Percentiles rank a stretch among this genome's conserved stretches.
These are phyloP conservation scores for Euphrasia arctica DNA, from an alignment of 305 asterid genomes.

Conservation along the genomic window DNA sequence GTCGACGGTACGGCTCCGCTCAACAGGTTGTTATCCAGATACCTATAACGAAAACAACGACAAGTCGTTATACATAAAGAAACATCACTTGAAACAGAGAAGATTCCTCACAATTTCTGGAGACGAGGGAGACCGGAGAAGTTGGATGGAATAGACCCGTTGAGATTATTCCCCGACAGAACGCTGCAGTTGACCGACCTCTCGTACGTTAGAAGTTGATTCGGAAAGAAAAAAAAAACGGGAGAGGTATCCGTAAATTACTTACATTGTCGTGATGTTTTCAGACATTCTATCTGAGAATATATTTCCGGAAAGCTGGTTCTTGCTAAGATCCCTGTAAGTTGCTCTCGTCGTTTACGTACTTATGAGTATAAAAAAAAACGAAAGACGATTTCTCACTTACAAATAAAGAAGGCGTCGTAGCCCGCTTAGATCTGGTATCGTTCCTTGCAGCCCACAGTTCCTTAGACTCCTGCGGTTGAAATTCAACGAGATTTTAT, in stretches of 20 bases:
- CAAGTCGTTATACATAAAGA: slow-evolving; percentile 7
- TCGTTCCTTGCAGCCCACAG: slow-evolving; percentile 54
- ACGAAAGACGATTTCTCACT: slow-evolving; percentile 20
- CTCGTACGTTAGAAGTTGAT: neutral
- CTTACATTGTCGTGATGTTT: slow-evolving; percentile 45
- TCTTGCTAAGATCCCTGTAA: slow-evolving; percentile 49
- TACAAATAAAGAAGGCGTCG: slow-evolving; percentile 55
- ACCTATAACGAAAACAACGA: slow-evolving; percentile 23
- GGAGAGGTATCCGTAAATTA: slow-evolving; percentile 2
- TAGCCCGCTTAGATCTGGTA: slow-evolving; percentile 49
- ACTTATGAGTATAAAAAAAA: no score
- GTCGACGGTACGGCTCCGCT: slow-evolving; percentile 46
- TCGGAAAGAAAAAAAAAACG: neutral
- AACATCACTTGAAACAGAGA: slow-evolving; percentile 7
- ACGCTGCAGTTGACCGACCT: slow-evolving; percentile 29
- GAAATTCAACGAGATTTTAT: no score
- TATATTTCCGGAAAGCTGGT: slow-evolving; percentile 36
- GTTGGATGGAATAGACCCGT: slow-evolving; percentile 50
- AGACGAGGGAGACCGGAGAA: slow-evolving; percentile 41
- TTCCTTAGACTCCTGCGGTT: slow-evolving; percentile 57
- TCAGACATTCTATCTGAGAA: slow-evolving; percentile 31
- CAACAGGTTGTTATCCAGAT: slow-evolving; percentile 34
- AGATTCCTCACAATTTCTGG: slow-evolving; percentile 40
- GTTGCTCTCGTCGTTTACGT: neutral
- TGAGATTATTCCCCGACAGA: slow-evolving; percentile 39